Evolutionary conservation across 2,329 filamentous ascomycete species (phyloP).

Genomic region (Basipetospora chlamydospora): DNA sequence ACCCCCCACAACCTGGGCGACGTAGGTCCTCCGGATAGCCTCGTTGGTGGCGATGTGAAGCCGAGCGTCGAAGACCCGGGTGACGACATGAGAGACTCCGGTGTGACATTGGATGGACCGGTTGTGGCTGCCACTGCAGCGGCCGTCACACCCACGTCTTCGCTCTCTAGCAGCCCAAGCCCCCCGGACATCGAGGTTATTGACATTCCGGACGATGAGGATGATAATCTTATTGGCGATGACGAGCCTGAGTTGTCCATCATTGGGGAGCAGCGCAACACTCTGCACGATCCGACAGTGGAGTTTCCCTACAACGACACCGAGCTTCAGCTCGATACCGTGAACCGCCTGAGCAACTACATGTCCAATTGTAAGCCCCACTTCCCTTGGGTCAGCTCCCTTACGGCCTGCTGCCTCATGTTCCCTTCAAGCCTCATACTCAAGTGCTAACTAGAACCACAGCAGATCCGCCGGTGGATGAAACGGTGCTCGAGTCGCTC

Average conservation of each 20-base stretch:
- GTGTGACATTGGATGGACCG: too few relatives aligned
- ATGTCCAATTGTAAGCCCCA: conserved; percentile 10
- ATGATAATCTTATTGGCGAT: conserved; percentile 11
- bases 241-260: conserved; percentile 15
- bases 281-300: conserved; percentile 19
- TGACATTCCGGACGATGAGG: conserved; percentile 21
- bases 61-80: conserved; percentile 32
- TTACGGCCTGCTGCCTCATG: neutral
- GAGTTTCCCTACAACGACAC: conserved; percentile 22
- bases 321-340: conserved; percentile 12
- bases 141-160: too few relatives aligned
- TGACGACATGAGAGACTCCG: conserved; percentile 16
- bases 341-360: conserved; percentile 13
- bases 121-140: too few relatives aligned
- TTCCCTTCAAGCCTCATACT: too few relatives aligned
- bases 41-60: conserved; percentile 19
- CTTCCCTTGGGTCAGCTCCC: neutral
- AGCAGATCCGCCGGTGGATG: conserved; percentile 18
- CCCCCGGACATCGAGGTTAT: conserved; percentile 31
- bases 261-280: conserved; percentile 6
- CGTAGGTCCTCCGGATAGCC: conserved; percentile 1
- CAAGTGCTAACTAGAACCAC: neutral
- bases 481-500: conserved; percentile 27
- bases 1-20: neutral
- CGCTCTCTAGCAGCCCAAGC: conserved; percentile 20